A percentile compares a stretch with the other conserved stretches of the same genome.
phyloP scores from a whole-genome alignment of 129 eudicot species.

The Ambrosia artemisiifolia region DNA sequence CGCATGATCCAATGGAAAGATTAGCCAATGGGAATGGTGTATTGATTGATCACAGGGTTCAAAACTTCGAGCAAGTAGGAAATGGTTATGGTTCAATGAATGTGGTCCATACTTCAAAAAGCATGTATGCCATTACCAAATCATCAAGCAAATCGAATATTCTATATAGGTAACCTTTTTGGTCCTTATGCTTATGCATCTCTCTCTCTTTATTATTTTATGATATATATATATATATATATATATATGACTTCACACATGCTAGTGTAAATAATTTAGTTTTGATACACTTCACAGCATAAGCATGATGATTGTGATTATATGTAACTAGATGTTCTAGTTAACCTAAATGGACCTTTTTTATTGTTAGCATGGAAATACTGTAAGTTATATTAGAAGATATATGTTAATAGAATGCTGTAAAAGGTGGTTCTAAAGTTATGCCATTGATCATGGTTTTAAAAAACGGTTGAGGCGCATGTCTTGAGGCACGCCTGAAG shows the following conservation, averaged over 20 bases:
- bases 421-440: too few relatives aligned
- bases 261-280: background rate
- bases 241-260: background rate
- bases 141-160: slow-evolving; percentile 68
- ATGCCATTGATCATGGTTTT: too few relatives aligned
- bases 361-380: too few relatives aligned
- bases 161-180: slow-evolving; percentile 59
- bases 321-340: too few relatives aligned
- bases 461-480: too few relatives aligned
- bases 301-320: slow-evolving; percentile 8
- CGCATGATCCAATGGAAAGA: slow-evolving; percentile 26
- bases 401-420: too few relatives aligned
- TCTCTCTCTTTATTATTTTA: background rate
- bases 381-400: too few relatives aligned
- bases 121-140: slow-evolving; percentile 51
- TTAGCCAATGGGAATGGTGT: slow-evolving; percentile 27
- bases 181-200: slow-evolving; percentile 66
- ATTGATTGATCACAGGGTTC: slow-evolving; percentile 33
- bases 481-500: too few relatives aligned
- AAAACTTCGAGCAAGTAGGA: slow-evolving; percentile 34
- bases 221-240: background rate
- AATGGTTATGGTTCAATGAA: slow-evolving; percentile 29
- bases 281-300: slow-evolving; percentile 1
- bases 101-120: slow-evolving; percentile 34
- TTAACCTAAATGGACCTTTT: background rate